These are phyloP conservation scores for Dentipellis sp. DNA, from an alignment of 768 basidiomycete species.

Conservation along the genomic window DNA sequence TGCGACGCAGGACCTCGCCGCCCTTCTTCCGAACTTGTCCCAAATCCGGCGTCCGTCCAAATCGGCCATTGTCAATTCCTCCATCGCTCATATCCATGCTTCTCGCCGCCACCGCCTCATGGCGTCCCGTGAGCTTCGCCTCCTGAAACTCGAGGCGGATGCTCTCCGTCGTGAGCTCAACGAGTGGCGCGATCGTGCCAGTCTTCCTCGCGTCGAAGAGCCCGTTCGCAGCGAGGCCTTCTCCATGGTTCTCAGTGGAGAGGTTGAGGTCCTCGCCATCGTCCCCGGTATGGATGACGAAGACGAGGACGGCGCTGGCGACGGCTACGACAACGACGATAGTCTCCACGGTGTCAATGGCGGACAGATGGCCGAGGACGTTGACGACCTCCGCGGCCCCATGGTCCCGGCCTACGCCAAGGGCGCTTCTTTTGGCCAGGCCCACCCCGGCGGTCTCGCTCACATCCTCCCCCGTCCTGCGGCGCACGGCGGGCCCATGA, in stretches of 20 bases:
- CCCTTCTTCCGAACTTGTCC: conserved; percentile 83
- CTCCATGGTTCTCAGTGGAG: conserved; percentile 57
- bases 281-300: conserved; percentile 45
- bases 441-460: conserved; percentile 10
- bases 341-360: conserved; percentile 15
- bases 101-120: conserved; percentile 75
- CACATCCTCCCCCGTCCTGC: conserved; percentile 21
- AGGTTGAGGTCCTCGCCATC: conserved; percentile 52
- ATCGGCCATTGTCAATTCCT: conserved; percentile 93
- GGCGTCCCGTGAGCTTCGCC: conserved; percentile 74
- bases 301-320: conserved; percentile 41
- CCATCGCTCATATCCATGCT: conserved; percentile 81
- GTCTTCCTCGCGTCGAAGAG: conserved; percentile 64
- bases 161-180: conserved; percentile 86
- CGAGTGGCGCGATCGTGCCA: conserved; percentile 80
- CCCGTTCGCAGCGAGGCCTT: conserved; percentile 66
- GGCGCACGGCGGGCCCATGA: conserved; percentile 30
- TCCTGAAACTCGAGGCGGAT: conserved; percentile 74
- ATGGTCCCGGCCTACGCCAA: conserved; percentile 27
- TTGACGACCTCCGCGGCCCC: conserved; percentile 15
- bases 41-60: conserved; percentile 92
- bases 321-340: conserved; percentile 34
- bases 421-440: conserved; percentile 24
- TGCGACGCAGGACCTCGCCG: conserved; percentile 71
- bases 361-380: conserved; percentile 11